phyloP scores from a whole-genome alignment of 371 early-diverging fungal species.

The Apophysomyces sp. region DNA sequence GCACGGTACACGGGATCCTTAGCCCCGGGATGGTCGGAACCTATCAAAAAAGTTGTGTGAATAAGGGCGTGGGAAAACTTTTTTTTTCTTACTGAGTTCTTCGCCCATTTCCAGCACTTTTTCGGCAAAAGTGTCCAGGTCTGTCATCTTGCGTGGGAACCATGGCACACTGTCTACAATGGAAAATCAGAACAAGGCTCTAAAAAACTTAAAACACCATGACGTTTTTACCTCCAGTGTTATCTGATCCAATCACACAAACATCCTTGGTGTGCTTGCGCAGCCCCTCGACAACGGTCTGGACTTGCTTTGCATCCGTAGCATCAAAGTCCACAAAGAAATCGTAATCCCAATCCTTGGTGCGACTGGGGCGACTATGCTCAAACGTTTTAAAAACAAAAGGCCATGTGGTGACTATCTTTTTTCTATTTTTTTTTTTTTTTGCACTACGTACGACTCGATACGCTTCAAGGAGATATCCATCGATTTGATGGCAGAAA shows the following conservation, averaged over 20 bases:
- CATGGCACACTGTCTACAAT: slow-evolving; percentile 67
- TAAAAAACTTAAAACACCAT: background rate
- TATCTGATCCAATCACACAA: slow-evolving; percentile 43
- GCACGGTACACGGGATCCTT: slow-evolving; percentile 84
- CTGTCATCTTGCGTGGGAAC: slow-evolving; percentile 94
- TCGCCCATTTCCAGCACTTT: slow-evolving; percentile 93
- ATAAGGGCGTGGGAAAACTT: background rate
- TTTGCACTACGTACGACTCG: slow-evolving; percentile 67
- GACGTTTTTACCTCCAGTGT: slow-evolving; percentile 13
- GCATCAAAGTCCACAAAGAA: slow-evolving; percentile 91
- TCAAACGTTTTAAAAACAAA: background rate
- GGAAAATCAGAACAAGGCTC: background rate
- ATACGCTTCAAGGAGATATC: slow-evolving; percentile 88
- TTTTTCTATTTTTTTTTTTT: too few relatives aligned
- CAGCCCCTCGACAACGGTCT: slow-evolving; percentile 58
- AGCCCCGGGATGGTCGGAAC: slow-evolving; percentile 95
- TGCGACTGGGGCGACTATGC: slow-evolving; percentile 75
- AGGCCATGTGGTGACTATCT: too few relatives aligned
- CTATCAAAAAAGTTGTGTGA: slow-evolving; percentile 22
- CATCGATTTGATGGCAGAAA: slow-evolving; percentile 70
- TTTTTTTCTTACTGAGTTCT: slow-evolving; percentile 58
- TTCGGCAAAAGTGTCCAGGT: slow-evolving; percentile 92
- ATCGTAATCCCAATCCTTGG: slow-evolving; percentile 83
- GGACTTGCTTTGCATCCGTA: slow-evolving; percentile 50
- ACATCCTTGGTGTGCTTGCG: slow-evolving; percentile 64